Evolutionary conservation across 2,329 filamentous ascomycete genomes (phyloP).

Genomic region (Exophiala bonariae): DNA sequence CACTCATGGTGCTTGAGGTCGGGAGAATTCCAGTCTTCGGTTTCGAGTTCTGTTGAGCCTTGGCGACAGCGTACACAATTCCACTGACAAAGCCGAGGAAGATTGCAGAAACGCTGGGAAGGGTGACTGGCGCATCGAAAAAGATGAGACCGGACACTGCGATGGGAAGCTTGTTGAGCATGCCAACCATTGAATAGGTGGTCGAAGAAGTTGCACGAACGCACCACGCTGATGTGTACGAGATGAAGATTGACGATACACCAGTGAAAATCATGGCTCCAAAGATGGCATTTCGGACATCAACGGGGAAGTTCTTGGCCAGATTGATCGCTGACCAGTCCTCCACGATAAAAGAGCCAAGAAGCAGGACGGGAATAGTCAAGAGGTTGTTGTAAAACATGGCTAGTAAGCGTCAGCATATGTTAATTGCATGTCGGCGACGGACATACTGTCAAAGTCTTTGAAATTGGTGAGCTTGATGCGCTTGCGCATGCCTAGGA

Average conservation of each 20-base stretch:
- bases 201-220: constrained; percentile 96
- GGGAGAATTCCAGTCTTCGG: constrained; percentile 69
- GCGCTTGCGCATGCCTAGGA: constrained; percentile 93
- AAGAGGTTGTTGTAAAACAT: constrained; percentile 99
- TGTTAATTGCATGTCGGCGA: background rate
- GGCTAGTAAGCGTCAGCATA: constrained; percentile 56
- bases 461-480: constrained; percentile 99
- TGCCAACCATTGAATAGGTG: constrained; percentile 98
- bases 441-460: constrained; percentile 91
- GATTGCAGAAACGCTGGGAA: constrained; percentile 90
- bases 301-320: constrained; percentile 81
- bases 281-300: constrained; percentile 75
- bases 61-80: constrained; percentile 84
- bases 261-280: constrained; percentile 93
- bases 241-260: constrained; percentile 92
- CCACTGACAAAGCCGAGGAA: constrained; percentile 87
- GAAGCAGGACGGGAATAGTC: constrained; percentile 85
- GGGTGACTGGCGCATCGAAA: constrained; percentile 90
- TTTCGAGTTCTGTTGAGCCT: constrained; percentile 73
- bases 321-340: constrained; percentile 91
- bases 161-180: constrained; percentile 96
- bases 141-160: constrained; percentile 90
- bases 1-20: constrained; percentile 72
- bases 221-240: constrained; percentile 99
- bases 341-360: constrained; percentile 79